phyloP scores from a whole-genome alignment of 2,329 filamentous ascomycete species.

The Ophiostoma australiae region DNA sequence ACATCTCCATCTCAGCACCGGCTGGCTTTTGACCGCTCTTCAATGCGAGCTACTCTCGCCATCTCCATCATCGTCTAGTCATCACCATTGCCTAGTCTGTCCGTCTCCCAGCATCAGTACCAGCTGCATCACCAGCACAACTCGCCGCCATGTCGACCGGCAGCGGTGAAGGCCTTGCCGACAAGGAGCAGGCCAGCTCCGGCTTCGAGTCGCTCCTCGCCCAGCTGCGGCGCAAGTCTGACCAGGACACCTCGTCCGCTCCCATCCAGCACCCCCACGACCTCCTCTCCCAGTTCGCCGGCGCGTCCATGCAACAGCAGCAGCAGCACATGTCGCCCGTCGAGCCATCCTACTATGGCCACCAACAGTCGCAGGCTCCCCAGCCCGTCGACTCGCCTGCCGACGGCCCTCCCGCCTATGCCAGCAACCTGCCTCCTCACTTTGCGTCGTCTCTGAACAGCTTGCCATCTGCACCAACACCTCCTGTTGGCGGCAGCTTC shows the following conservation, averaged over 20 bases:
- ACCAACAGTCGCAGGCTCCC: slow-evolving; percentile 10
- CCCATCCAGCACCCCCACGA: slow-evolving; percentile 30
- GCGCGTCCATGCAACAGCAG: slow-evolving; percentile 13
- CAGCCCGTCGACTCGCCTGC: slow-evolving; percentile 31
- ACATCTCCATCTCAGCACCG: neutral
- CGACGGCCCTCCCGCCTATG: slow-evolving; percentile 25
- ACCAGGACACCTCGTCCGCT: slow-evolving; percentile 30
- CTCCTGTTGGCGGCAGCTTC: slow-evolving; percentile 39
- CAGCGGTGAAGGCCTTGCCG: slow-evolving; percentile 18
- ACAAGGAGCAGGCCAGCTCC: slow-evolving; percentile 32
- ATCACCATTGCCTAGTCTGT: neutral
- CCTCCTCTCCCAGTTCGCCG: slow-evolving; percentile 32
- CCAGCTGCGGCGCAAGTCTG: slow-evolving; percentile 37
- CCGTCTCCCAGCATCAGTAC: neutral
- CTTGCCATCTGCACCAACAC: slow-evolving; percentile 44
- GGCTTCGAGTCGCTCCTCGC: slow-evolving; percentile 42
- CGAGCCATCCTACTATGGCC: slow-evolving; percentile 32
- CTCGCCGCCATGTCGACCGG: slow-evolving; percentile 25
- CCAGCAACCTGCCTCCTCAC: slow-evolving; percentile 18
- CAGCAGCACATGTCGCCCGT: slow-evolving; percentile 23
- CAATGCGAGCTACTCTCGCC: slow-evolving; percentile 6
- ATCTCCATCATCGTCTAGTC: neutral
- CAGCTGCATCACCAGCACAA: neutral
- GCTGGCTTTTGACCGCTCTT: neutral
- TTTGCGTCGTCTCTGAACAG: slow-evolving; percentile 30